phyloP scores from a whole-genome alignment of 208 protist genomes.

The Leishmania tarentolae region DNA sequence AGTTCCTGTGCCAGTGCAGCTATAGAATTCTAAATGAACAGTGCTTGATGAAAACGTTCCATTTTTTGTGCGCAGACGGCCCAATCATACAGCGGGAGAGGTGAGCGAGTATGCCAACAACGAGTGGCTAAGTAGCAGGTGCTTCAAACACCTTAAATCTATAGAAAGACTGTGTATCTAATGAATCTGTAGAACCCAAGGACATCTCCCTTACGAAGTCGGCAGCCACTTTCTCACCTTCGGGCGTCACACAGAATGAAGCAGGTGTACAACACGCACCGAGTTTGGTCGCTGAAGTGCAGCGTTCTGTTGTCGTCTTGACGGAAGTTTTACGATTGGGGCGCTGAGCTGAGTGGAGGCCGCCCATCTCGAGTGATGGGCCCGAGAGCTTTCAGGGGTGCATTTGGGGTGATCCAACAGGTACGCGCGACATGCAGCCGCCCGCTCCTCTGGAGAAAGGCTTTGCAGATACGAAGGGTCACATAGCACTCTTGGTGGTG shows the following conservation, averaged over 20 bases:
- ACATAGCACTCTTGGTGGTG: neutral
- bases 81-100: neutral
- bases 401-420: constrained; percentile 63
- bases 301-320: constrained; percentile 7
- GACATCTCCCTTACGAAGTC: neutral
- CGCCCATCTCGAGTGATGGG: constrained; percentile 47
- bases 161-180: neutral
- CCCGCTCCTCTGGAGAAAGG: constrained; percentile 42
- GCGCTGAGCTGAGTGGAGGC: constrained; percentile 55
- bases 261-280: constrained; percentile 20
- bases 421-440: constrained; percentile 42
- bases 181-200: neutral
- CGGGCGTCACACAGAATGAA: constrained; percentile 9
- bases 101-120: neutral
- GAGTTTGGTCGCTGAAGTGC: constrained; percentile 25
- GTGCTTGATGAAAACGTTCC: neutral
- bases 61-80: neutral
- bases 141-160: neutral
- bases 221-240: neutral
- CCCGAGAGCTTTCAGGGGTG: constrained; percentile 37
- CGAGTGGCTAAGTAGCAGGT: neutral
- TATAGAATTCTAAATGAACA: neutral
- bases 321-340: constrained; percentile 29
- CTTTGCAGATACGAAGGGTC: constrained; percentile 30
- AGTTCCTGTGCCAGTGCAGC: neutral